A percentile compares a stretch with the other conserved stretches of the same genome.
Conservation (phyloP, 106 monocot genomes). For the Dactylorhiza incarnata region DNA sequence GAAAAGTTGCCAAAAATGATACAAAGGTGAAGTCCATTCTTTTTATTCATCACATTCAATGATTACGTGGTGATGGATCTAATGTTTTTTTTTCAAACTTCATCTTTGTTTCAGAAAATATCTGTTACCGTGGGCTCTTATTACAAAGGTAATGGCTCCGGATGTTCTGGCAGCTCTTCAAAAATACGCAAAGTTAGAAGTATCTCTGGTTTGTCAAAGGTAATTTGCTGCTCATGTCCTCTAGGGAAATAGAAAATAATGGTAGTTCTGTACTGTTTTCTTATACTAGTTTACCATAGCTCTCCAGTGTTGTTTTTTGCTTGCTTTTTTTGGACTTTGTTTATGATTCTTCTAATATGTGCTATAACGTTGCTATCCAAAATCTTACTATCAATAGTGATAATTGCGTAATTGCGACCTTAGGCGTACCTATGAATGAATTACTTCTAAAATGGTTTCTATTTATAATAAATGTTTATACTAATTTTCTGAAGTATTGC, state of each 20-base stretch:
- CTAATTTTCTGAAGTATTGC: not conserved
- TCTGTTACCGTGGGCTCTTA: slow-evolving; percentile 4
- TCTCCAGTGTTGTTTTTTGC: not conserved
- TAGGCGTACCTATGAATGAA: not conserved
- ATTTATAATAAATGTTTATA: not conserved
- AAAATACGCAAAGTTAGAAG: slow-evolving; percentile 59
- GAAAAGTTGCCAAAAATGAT: slow-evolving; percentile 6
- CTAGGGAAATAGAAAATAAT: not conserved
- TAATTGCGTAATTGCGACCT: not conserved
- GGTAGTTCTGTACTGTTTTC: not conserved
- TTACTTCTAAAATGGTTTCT: not conserved
- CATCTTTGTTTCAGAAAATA: slow-evolving; percentile 25
- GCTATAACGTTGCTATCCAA: not conserved
- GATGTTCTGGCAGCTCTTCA: slow-evolving; percentile 25
- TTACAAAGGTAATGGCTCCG: slow-evolving; percentile 12
- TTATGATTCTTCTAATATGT: slow-evolving; percentile 1
- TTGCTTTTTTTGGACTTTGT: not conserved
- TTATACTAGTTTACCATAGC: not conserved
- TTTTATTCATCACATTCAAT: not conserved
- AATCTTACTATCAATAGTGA: not conserved
- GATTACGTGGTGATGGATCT: not conserved
- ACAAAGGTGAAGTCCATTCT: slow-evolving; percentile 28
- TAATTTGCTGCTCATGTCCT: slow-evolving; percentile 3
- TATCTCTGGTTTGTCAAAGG: slow-evolving; percentile 65
- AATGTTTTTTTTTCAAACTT: not conserved